Conservation (phyloP, 768 basidiomycete genomes). For the Amanita rubescens region DNA sequence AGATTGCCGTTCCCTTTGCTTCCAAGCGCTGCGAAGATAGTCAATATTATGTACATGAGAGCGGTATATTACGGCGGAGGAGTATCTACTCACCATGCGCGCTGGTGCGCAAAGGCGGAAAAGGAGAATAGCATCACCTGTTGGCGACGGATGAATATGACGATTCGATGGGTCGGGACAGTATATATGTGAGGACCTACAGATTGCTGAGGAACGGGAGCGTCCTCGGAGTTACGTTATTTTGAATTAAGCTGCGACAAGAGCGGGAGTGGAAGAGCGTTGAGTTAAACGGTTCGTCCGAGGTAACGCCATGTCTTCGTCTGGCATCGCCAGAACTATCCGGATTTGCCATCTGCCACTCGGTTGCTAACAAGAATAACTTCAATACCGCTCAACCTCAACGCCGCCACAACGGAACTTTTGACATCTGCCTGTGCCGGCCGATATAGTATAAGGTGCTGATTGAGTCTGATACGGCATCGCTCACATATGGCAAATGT, state of each 20-base stretch:
- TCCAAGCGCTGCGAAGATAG: slow-evolving; percentile 27
- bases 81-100: slow-evolving; percentile 30
- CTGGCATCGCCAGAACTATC: slow-evolving; percentile 3
- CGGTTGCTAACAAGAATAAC: slow-evolving; percentile 3
- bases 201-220: background rate
- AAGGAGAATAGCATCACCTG: slow-evolving; percentile 29
- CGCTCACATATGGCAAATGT: slow-evolving; percentile 1
- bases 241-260: slow-evolving; percentile 7
- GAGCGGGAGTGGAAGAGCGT: slow-evolving; percentile 1
- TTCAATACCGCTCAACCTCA: background rate
- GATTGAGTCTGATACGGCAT: slow-evolving; percentile 6
- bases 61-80: background rate
- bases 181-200: slow-evolving; percentile 2
- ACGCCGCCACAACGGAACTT: slow-evolving; percentile 3
- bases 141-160: slow-evolving; percentile 16
- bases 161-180: slow-evolving; percentile 6
- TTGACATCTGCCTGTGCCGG: background rate
- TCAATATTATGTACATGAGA: slow-evolving; percentile 4
- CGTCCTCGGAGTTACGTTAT: slow-evolving; percentile 10
- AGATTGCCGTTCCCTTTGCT: slow-evolving; percentile 37
- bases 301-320: slow-evolving; percentile 7
- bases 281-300: slow-evolving; percentile 6
- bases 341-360: slow-evolving; percentile 5
- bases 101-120: slow-evolving; percentile 29
- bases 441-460: slow-evolving; percentile 5